Percentiles rank a stretch among this genome's conserved stretches.
Evolutionary conservation across 805 yeast genomes (phyloP).

Genomic region (Wickerhamiella bombiphila): DNA sequence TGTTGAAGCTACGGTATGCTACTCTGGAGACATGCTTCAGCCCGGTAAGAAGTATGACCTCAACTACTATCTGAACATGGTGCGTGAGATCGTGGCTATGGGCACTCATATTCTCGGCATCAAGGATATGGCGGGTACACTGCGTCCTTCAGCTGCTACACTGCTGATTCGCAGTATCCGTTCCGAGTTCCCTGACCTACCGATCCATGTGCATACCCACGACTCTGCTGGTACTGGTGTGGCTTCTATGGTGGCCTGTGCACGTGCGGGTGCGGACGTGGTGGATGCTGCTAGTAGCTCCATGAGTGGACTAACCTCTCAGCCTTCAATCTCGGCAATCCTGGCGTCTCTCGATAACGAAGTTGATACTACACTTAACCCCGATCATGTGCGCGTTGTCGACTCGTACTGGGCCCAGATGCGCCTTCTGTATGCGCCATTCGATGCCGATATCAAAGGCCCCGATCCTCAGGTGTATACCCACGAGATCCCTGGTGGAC

Average conservation of each 20-base stretch:
- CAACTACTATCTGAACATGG: slow-evolving; percentile 70
- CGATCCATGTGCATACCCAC: slow-evolving; percentile 97
- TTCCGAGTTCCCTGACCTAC: slow-evolving; percentile 76
- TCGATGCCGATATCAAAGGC: slow-evolving; percentile 97
- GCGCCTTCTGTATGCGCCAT: slow-evolving; percentile 90
- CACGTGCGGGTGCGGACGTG: slow-evolving; percentile 93
- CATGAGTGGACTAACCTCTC: slow-evolving; percentile 97
- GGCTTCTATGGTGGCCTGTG: slow-evolving; percentile 89
- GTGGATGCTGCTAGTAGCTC: slow-evolving; percentile 97
- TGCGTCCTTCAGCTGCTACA: slow-evolving; percentile 89
- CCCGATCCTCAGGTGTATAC: slow-evolving; percentile 98
- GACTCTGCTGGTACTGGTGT: slow-evolving; percentile 99
- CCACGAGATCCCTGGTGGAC: slow-evolving; percentile 99
- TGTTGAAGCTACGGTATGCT: slow-evolving; percentile 95
- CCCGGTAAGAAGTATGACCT: slow-evolving; percentile 93
- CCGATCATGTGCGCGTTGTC: slow-evolving; percentile 56
- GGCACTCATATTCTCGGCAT: slow-evolving; percentile 97
- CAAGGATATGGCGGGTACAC: slow-evolving; percentile 99
- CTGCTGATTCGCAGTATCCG: slow-evolving; percentile 68
- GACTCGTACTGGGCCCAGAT: slow-evolving; percentile 98
- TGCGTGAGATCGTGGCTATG: slow-evolving; percentile 71
- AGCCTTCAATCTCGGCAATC: slow-evolving; percentile 88
- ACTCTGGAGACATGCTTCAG: slow-evolving; percentile 96
- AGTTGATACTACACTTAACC: slow-evolving; percentile 56
- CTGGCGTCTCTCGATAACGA: slow-evolving; percentile 86